A percentile compares a stretch with the other conserved stretches of the same genome.
phyloP scores from a whole-genome alignment of 1,139 yeast species.

The Kurtzmaniella natalensis region DNA sequence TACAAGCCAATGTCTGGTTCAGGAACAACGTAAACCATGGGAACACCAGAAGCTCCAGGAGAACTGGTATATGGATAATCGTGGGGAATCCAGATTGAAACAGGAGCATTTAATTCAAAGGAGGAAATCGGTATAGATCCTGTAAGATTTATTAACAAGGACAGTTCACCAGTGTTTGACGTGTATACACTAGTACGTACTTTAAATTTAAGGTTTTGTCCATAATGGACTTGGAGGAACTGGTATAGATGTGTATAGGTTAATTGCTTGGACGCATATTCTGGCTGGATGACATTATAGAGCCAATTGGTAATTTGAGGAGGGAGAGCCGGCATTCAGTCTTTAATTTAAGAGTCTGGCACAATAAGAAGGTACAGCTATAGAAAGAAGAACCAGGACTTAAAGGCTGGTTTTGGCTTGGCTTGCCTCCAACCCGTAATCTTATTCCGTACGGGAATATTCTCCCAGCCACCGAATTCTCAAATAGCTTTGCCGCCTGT shows the following conservation, averaged over 20 bases:
- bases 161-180: constrained; percentile 51
- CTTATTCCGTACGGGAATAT: no score
- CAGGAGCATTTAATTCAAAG: constrained; percentile 42
- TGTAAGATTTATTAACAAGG: constrained; percentile 57
- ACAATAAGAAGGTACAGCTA: no score
- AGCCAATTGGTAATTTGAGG: constrained; percentile 40
- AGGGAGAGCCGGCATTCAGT: constrained; percentile 31
- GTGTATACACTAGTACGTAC: constrained; percentile 74
- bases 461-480: no score
- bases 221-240: constrained; percentile 46
- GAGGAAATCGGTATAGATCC: constrained; percentile 47
- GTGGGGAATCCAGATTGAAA: constrained; percentile 75
- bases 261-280: constrained; percentile 47
- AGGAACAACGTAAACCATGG: constrained; percentile 58
- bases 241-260: constrained; percentile 61
- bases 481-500: no score
- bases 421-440: no score
- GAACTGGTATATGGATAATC: constrained; percentile 49
- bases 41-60: constrained; percentile 37
- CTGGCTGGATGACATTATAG: constrained; percentile 42
- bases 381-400: no score
- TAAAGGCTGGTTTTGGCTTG: no score
- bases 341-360: no score
- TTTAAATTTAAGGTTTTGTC: constrained; percentile 34
- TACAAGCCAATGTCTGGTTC: constrained; percentile 32